Conservation (phyloP, 1,284 basidiomycete species). For the Pyrrhoderma lamaoense region DNA sequence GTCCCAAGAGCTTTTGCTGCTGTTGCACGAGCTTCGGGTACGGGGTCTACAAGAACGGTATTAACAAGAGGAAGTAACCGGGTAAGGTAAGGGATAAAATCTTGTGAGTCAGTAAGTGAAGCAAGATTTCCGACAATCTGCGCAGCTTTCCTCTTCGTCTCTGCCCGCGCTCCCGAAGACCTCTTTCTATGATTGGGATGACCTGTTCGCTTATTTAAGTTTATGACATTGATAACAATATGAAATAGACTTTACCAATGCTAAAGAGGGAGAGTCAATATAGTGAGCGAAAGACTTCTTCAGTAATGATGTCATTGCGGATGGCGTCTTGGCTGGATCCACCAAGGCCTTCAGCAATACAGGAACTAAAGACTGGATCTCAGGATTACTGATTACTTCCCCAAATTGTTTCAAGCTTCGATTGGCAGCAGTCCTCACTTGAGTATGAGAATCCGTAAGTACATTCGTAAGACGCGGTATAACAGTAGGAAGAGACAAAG, state of each 20-base stretch:
- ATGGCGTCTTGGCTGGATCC: slow-evolving; percentile 89
- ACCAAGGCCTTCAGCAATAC: slow-evolving; percentile 92
- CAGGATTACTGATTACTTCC: slow-evolving; percentile 90
- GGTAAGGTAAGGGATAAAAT: slow-evolving; percentile 93
- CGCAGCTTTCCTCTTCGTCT: slow-evolving; percentile 92
- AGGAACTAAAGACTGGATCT: slow-evolving; percentile 92
- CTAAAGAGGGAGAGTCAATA: slow-evolving; percentile 97
- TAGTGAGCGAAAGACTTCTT: slow-evolving; percentile 98
- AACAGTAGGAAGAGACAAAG: slow-evolving; percentile 91
- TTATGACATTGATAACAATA: slow-evolving; percentile 6
- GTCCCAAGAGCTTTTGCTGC: slow-evolving; percentile 98
- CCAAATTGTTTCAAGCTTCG: slow-evolving; percentile 97
- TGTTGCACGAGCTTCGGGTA: slow-evolving; percentile 94
- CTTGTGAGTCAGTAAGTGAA: slow-evolving; percentile 90
- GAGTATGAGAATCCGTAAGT: slow-evolving; percentile 94
- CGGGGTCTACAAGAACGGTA: slow-evolving; percentile 87
- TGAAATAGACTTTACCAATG: slow-evolving; percentile 49
- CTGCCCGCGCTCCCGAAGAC: slow-evolving; percentile 89
- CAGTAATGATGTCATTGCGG: slow-evolving; percentile 76
- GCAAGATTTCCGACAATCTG: slow-evolving; percentile 97
- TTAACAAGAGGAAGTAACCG: slow-evolving; percentile 90
- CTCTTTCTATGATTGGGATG: slow-evolving; percentile 93
- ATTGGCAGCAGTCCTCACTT: slow-evolving; percentile 92
- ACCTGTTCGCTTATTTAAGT: slow-evolving; percentile 42
- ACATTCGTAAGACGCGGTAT: slow-evolving; percentile 94